Evolutionary conservation across 2,329 filamentous ascomycete genomes (phyloP).

Genomic region (Chalara sp.): DNA sequence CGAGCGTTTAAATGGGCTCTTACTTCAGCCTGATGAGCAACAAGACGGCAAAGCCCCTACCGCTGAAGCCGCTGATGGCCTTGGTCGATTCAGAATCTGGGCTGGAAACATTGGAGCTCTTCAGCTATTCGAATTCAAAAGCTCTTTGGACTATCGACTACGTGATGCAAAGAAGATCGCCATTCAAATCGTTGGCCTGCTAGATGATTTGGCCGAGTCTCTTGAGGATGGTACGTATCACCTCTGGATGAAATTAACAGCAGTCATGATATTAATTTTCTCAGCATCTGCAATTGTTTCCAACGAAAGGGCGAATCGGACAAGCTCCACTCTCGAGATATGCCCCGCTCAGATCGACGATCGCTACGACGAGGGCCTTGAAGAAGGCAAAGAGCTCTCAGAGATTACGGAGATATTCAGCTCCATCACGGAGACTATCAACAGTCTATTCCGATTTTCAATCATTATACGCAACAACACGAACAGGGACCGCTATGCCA

Average conservation of each 20-base stretch:
- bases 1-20: background rate
- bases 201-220: slow-evolving; percentile 7
- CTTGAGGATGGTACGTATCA: slow-evolving; percentile 6
- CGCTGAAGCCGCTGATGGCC: slow-evolving; percentile 1
- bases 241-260: background rate
- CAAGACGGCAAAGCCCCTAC: background rate
- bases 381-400: slow-evolving; percentile 5
- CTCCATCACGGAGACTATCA: slow-evolving; percentile 6
- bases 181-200: slow-evolving; percentile 1
- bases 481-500: slow-evolving; percentile 8
- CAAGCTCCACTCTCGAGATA: background rate
- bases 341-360: background rate
- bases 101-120: slow-evolving; percentile 13
- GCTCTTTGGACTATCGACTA: slow-evolving; percentile 12
- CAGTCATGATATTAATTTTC: background rate
- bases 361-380: background rate
- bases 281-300: slow-evolving; percentile 8
- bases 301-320: slow-evolving; percentile 5
- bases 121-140: slow-evolving; percentile 4
- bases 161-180: slow-evolving; percentile 8
- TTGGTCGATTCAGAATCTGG: slow-evolving; percentile 12
- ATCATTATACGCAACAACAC: slow-evolving; percentile 11
- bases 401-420: slow-evolving; percentile 11
- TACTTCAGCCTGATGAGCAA: background rate
- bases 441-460: slow-evolving; percentile 9